Evolutionary conservation across 2,329 filamentous ascomycete genomes (phyloP).

Genomic region (Blastomyces parvus): DNA sequence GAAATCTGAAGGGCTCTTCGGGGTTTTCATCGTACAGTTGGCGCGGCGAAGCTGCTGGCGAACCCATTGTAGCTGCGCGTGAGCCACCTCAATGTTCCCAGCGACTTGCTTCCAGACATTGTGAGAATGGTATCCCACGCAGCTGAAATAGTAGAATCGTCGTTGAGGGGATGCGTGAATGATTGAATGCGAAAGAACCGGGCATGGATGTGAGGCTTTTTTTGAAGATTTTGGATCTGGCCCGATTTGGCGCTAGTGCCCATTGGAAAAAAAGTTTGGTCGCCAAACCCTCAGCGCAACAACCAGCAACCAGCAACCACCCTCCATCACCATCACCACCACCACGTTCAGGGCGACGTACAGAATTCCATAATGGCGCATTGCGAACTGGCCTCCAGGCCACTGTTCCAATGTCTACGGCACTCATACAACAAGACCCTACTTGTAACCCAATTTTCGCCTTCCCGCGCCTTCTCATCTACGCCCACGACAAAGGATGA

Average conservation of each 20-base stretch:
- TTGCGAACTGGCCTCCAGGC: conserved; percentile 36
- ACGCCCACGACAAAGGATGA: conserved; percentile 38
- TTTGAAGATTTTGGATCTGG: conserved; percentile 11
- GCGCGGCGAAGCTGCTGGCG: conserved; percentile 6
- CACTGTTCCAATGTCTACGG: conserved; percentile 35
- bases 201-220: background rate
- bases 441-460: conserved; percentile 27
- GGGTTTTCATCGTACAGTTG: conserved; percentile 3
- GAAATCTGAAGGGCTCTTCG: background rate
- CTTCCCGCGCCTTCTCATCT: conserved; percentile 42
- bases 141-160: background rate
- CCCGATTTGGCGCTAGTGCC: conserved; percentile 17
- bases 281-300: conserved; percentile 12
- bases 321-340: conserved; percentile 11
- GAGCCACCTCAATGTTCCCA: conserved; percentile 32
- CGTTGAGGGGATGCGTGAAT: background rate
- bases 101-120: conserved; percentile 31
- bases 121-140: conserved; percentile 11
- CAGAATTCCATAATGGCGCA: conserved; percentile 28
- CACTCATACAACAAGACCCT: conserved; percentile 28
- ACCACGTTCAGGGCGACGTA: conserved; percentile 10
- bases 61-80: conserved; percentile 27
- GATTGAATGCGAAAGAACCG: background rate
- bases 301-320: conserved; percentile 16
- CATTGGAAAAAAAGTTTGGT: conserved; percentile 13